A percentile compares a stretch with the other conserved stretches of the same genome.
These are phyloP conservation scores for Penicillium taxi DNA, from an alignment of 495 filamentous ascomycete genomes.

Conservation along the genomic window DNA sequence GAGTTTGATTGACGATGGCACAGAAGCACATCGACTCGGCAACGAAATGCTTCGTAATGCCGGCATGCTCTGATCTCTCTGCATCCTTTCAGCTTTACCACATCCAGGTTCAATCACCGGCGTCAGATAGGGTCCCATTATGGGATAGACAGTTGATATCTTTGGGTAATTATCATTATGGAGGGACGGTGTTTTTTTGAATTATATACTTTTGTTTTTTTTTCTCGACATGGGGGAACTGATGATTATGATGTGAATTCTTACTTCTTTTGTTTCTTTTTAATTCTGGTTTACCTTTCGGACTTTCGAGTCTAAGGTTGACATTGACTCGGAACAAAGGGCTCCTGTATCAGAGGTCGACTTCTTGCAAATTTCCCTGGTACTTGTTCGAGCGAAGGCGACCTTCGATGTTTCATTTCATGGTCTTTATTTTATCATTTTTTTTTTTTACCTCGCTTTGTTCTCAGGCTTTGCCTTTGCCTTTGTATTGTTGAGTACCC, in stretches of 20 bases:
- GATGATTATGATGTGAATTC: constrained; percentile 19
- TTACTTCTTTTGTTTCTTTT: constrained; percentile 7
- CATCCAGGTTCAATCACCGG: constrained; percentile 7
- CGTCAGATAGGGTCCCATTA: constrained; percentile 23
- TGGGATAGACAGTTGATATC: constrained; percentile 30
- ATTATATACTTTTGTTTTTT: no score
- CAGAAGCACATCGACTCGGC: constrained; percentile 74
- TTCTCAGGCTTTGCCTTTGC: constrained; percentile 4
- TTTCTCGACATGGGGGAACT: constrained; percentile 20
- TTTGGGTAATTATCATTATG: constrained; percentile 29
- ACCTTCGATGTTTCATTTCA: constrained; percentile 26
- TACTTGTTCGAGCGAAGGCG: constrained; percentile 19
- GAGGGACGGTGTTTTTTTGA: constrained; percentile 23
- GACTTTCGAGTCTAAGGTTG: neutral
- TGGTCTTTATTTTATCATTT: constrained; percentile 15
- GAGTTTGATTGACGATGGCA: constrained; percentile 77
- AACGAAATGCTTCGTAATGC: constrained; percentile 27
- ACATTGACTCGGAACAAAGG: neutral
- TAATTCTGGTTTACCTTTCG: constrained; percentile 7
- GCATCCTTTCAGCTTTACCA: constrained; percentile 8
- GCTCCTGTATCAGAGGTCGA: constrained; percentile 11
- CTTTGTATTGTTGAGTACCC: constrained; percentile 1
- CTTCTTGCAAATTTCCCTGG: constrained; percentile 17
- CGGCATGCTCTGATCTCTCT: constrained; percentile 16
- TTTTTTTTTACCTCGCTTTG: constrained; percentile 3